Evolutionary conservation across 2,329 filamentous ascomycete genomes (phyloP).

Genomic region (Hirsutella thompsonii): DNA sequence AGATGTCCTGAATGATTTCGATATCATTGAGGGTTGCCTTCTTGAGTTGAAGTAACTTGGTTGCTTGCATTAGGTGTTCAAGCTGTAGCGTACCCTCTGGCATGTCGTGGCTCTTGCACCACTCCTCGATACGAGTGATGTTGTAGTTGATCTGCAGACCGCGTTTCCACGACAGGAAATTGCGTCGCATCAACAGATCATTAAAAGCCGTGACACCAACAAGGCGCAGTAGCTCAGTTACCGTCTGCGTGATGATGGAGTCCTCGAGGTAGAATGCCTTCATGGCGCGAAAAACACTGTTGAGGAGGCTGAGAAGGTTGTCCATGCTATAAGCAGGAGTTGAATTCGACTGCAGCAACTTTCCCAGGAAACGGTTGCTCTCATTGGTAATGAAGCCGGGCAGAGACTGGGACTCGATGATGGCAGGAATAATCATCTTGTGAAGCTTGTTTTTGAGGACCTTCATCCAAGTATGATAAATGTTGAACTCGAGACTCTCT

Average conservation of each 20-base stretch:
- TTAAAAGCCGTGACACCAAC: constrained; percentile 98
- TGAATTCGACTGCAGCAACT: constrained; percentile 82
- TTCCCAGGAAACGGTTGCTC: constrained; percentile 95
- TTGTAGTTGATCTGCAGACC: constrained; percentile 99
- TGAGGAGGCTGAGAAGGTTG: constrained; percentile 86
- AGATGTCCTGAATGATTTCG: constrained; percentile 99
- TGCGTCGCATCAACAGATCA: constrained; percentile 90
- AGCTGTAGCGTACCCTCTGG: constrained; percentile 93
- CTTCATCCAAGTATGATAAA: constrained; percentile 99
- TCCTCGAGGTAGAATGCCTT: constrained; percentile 97
- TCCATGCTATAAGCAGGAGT: constrained; percentile 98
- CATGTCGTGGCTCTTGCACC: constrained; percentile 99
- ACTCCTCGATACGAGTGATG: constrained; percentile 97
- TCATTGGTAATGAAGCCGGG: constrained; percentile 98
- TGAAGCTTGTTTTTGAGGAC: constrained; percentile 97
- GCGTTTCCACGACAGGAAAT: constrained; percentile 98
- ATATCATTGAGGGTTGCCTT: constrained; percentile 98
- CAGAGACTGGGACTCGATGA: constrained; percentile 96
- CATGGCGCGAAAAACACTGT: constrained; percentile 97
- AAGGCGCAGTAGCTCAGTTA: constrained; percentile 83
- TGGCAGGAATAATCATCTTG: constrained; percentile 99
- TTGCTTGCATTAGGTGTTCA: constrained; percentile 99
- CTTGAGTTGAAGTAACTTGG: constrained; percentile 94
- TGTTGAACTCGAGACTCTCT: constrained; percentile 98
- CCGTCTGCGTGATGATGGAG: constrained; percentile 86